A percentile compares a stretch with the other conserved stretches of the same genome.
phyloP scores from a whole-genome alignment of 805 yeast genomes.

The Candida orba region DNA sequence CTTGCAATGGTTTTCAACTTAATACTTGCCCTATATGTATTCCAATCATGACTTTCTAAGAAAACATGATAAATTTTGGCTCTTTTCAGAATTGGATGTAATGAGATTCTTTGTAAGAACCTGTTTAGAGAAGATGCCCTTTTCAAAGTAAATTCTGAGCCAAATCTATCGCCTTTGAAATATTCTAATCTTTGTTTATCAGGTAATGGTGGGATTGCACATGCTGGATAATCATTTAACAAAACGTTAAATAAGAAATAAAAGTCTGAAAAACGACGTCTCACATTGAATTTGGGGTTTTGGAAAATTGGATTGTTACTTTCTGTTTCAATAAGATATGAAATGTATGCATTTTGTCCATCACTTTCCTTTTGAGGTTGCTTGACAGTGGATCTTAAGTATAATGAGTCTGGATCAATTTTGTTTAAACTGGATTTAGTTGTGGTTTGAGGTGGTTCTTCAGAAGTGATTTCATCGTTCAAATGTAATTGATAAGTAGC shows the following conservation, averaged over 20 bases:
- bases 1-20: slow-evolving; percentile 26
- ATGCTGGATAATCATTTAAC: slow-evolving; percentile 72
- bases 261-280: slow-evolving; percentile 87
- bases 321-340: slow-evolving; percentile 59
- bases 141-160: slow-evolving; percentile 74
- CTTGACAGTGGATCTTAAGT: slow-evolving; percentile 37
- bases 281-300: slow-evolving; percentile 37
- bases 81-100: slow-evolving; percentile 64
- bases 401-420: slow-evolving; percentile 11
- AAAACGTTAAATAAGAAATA: slow-evolving; percentile 69
- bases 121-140: slow-evolving; percentile 75
- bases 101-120: slow-evolving; percentile 63
- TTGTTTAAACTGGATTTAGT: background rate
- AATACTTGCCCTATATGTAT: slow-evolving; percentile 52
- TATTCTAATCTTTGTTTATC: slow-evolving; percentile 88
- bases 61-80: slow-evolving; percentile 68
- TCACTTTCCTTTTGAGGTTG: slow-evolving; percentile 68
- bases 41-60: slow-evolving; percentile 70
- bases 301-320: slow-evolving; percentile 57
- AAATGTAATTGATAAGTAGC: background rate
- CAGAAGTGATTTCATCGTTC: background rate
- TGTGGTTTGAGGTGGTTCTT: too few relatives aligned
- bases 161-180: slow-evolving; percentile 88
- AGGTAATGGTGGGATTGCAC: slow-evolving; percentile 89
- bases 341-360: slow-evolving; percentile 67